Percentiles rank a stretch among this genome's conserved stretches.
phyloP scores from a whole-genome alignment of 495 filamentous ascomycete genomes.

The Evansstolkia leycettana region DNA sequence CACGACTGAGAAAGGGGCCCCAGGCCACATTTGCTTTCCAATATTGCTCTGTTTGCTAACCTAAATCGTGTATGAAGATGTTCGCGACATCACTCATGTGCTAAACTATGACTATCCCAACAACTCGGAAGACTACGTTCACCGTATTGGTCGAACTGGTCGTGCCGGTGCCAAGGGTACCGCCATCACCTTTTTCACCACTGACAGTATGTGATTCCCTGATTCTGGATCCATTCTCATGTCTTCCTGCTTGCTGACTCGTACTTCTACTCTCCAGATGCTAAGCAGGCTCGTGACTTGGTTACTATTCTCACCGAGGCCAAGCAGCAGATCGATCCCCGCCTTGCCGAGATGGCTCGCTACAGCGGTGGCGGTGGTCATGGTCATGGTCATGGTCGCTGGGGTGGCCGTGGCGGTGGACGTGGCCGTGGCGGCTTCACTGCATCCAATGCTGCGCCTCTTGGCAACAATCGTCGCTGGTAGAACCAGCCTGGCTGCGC shows the following conservation, averaged over 20 bases:
- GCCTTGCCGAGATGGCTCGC: conserved; percentile 89
- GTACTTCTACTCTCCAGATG: conserved; percentile 42
- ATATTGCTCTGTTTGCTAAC: conserved; percentile 63
- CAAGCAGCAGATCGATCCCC: conserved; percentile 96
- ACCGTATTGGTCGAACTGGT: conserved; percentile 90
- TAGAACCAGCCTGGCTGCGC: conserved; percentile 22
- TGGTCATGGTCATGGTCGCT: conserved; percentile 49
- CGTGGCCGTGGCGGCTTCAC: conserved; percentile 38
- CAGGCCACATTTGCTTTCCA: conserved; percentile 35
- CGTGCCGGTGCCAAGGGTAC: conserved; percentile 82
- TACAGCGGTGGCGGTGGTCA: conserved; percentile 77
- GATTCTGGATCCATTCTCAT: conserved; percentile 1
- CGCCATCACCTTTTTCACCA: conserved; percentile 91
- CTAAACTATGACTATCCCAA: conserved; percentile 99
- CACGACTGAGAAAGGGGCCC: conserved; percentile 47
- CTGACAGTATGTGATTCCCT: conserved; percentile 69
- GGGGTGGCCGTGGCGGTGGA: conserved; percentile 49
- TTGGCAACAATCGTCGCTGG: conserved; percentile 52
- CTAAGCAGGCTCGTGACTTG: conserved; percentile 95
- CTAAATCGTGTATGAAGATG: conserved; percentile 64
- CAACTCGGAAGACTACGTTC: conserved; percentile 99
- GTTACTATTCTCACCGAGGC: conserved; percentile 85
- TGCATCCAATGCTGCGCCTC: conserved; percentile 50
- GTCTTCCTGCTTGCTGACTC: conserved; percentile 19
- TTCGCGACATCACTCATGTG: conserved; percentile 99